phyloP scores from a whole-genome alignment of 78 protist genomes.

The Speleostelium caveatum region DNA sequence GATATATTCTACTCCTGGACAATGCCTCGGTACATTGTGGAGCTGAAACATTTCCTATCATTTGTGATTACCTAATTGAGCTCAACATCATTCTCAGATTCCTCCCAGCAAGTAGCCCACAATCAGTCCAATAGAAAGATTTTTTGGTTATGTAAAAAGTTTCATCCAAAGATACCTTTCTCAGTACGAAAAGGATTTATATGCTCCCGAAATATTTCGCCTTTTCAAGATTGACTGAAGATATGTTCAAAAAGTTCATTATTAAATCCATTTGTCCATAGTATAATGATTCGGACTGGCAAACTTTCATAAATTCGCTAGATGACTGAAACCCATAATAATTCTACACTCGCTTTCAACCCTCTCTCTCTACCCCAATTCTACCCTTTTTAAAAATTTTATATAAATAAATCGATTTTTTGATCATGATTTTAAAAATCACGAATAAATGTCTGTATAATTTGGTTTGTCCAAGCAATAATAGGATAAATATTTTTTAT shows the following conservation, averaged over 20 bases:
- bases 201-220: neutral
- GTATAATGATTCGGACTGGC: no score
- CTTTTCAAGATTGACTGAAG: neutral
- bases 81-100: neutral
- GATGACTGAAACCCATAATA: no score
- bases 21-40: conserved; percentile 24
- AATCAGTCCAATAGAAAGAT: conserved; percentile 22
- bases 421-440: no score
- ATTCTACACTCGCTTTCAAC: no score
- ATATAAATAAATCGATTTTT: no score
- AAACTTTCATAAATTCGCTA: no score
- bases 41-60: neutral
- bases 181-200: neutral
- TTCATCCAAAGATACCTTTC: neutral
- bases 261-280: neutral
- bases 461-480: no score
- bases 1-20: conserved; percentile 5
- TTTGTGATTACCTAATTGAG: neutral
- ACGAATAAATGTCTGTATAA: no score
- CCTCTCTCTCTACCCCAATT: no score
- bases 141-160: conserved; percentile 32
- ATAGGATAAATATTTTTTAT: no score
- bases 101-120: conserved; percentile 25
- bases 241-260: neutral
- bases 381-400: no score